Conservation (phyloP, 2,329 filamentous ascomycete species). For the Zymoseptoria brevis region DNA sequence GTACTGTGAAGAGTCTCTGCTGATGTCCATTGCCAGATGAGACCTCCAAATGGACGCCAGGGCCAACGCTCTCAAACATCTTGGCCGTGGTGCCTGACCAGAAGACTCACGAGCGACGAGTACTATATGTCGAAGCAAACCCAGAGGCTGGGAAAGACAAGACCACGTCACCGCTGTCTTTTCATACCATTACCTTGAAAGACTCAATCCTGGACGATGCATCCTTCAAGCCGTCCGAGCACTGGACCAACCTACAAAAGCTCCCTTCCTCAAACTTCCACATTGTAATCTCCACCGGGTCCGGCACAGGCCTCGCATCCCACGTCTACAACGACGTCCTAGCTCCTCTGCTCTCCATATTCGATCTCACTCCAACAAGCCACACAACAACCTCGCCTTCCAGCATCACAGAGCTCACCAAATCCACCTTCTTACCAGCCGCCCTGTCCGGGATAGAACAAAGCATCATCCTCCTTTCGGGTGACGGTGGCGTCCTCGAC, state of each 20-base stretch:
- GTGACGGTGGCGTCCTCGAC: conserved; percentile 81
- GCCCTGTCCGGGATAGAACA: conserved; percentile 44
- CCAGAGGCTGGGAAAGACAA: conserved; percentile 11
- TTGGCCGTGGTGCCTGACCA: background rate
- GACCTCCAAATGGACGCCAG: background rate
- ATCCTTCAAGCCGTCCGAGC: background rate
- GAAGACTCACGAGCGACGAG: background rate
- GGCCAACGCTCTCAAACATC: background rate
- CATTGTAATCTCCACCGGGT: conserved; percentile 39
- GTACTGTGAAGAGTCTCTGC: no score
- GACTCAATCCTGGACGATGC: conserved; percentile 3
- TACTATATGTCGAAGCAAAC: conserved; percentile 19
- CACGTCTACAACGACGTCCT: conserved; percentile 34
- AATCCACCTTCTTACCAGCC: conserved; percentile 38
- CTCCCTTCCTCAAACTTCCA: conserved; percentile 28
- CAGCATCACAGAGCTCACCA: conserved; percentile 58
- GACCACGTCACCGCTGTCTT: conserved; percentile 15
- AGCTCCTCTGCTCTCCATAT: conserved; percentile 21
- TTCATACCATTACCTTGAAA: conserved; percentile 16
- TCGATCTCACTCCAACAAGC: conserved; percentile 26
- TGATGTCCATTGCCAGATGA: background rate
- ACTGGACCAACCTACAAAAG: conserved; percentile 8
- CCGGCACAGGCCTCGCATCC: conserved; percentile 36
- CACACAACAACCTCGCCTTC: conserved; percentile 56
- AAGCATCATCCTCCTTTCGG: conserved; percentile 70